Evolutionary conservation across 2,329 filamentous ascomycete species (phyloP).

Genomic region (Colletotrichum eleusines): DNA sequence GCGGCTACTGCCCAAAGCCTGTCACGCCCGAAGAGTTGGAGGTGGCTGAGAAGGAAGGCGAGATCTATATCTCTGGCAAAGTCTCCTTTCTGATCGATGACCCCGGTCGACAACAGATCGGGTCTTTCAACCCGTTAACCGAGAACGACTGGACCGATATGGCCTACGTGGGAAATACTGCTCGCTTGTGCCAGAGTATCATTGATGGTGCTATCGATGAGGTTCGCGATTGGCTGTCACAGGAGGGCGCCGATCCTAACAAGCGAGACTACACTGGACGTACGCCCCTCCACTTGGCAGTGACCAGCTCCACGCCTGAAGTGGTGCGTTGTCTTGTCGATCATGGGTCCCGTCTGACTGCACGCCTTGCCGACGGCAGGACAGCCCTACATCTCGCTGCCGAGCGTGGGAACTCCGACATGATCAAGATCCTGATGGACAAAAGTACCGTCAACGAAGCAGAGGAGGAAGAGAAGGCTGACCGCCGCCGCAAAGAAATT

Average conservation of each 20-base stretch:
- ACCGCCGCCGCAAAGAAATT: conserved; percentile 58
- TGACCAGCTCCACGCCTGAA: conserved; percentile 74
- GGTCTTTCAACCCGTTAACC: conserved; percentile 82
- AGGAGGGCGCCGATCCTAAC: conserved; percentile 78
- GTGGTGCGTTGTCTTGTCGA: conserved; percentile 80
- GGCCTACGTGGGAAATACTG: conserved; percentile 87
- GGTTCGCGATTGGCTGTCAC: conserved; percentile 76
- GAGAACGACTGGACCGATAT: conserved; percentile 91
- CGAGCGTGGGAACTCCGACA: conserved; percentile 74
- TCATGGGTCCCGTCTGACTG: conserved; percentile 77
- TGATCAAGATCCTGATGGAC: conserved; percentile 78
- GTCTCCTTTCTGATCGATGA: conserved; percentile 84
- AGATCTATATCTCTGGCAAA: conserved; percentile 80
- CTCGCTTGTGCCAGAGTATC: conserved; percentile 83
- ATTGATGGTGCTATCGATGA: conserved; percentile 78
- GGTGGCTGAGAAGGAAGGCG: conserved; percentile 76
- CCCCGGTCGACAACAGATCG: conserved; percentile 79
- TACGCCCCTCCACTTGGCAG: conserved; percentile 82
- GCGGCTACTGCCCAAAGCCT: conserved; percentile 80
- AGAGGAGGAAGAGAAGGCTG: conserved; percentile 70
- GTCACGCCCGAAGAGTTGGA: conserved; percentile 78
- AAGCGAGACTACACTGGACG: conserved; percentile 82
- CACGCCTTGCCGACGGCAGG: conserved; percentile 81
- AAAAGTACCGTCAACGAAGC: conserved; percentile 82
- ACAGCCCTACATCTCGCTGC: conserved; percentile 88